phyloP scores from a whole-genome alignment of 2,329 filamentous ascomycete species.

The Alternaria ethzedia region DNA sequence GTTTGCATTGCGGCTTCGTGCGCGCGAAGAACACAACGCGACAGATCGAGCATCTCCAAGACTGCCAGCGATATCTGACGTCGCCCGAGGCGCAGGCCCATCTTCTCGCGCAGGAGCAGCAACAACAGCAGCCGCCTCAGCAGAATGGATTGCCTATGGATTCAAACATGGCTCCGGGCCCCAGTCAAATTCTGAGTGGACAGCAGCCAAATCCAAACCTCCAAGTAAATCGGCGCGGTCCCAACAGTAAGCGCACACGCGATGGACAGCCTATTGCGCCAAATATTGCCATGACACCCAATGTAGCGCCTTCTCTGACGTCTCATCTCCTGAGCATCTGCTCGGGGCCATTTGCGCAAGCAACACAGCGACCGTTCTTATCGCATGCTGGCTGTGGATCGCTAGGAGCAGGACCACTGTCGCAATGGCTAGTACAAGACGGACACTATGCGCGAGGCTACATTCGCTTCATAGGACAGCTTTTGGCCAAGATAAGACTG shows the following conservation, averaged over 20 bases:
- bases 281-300: slow-evolving; percentile 26
- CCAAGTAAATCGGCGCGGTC: slow-evolving; percentile 53
- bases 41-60: slow-evolving; percentile 58
- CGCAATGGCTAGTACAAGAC: slow-evolving; percentile 75
- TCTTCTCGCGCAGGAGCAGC: slow-evolving; percentile 21
- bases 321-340: slow-evolving; percentile 62
- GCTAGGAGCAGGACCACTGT: slow-evolving; percentile 62
- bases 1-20: slow-evolving; percentile 57
- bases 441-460: slow-evolving; percentile 74
- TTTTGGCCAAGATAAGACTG: slow-evolving; percentile 67
- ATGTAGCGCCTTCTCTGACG: slow-evolving; percentile 59
- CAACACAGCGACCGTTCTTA: slow-evolving; percentile 73
- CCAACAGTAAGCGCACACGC: slow-evolving; percentile 48
- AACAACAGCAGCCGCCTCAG: slow-evolving; percentile 20
- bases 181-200: slow-evolving; percentile 52
- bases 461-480: slow-evolving; percentile 69
- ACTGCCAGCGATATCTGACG: slow-evolving; percentile 53
- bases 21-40: slow-evolving; percentile 60
- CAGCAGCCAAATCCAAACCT: slow-evolving; percentile 58
- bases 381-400: slow-evolving; percentile 68
- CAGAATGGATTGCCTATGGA: slow-evolving; percentile 26
- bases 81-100: slow-evolving; percentile 53
- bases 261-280: slow-evolving; percentile 48
- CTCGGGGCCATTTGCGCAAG: slow-evolving; percentile 56
- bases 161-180: slow-evolving; percentile 22